Percentiles rank a stretch among this genome's conserved stretches.
These are phyloP conservation scores for Malus orientalis DNA, from an alignment of 306 rosid genomes.

Conservation along the genomic window DNA sequence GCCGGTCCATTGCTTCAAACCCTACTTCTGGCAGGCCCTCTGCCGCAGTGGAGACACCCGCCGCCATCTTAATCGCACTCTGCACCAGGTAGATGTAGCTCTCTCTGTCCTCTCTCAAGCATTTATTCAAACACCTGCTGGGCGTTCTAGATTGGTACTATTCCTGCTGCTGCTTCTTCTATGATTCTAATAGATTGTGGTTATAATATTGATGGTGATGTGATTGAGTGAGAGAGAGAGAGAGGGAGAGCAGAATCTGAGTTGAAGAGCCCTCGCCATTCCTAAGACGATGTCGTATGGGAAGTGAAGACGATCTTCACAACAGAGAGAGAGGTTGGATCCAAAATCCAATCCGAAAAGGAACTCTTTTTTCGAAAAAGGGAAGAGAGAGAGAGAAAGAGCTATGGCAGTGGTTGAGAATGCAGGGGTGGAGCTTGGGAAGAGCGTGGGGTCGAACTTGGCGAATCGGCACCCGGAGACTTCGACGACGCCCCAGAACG, in stretches of 20 bases:
- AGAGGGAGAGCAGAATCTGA: background rate
- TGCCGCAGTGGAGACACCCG: slow-evolving; percentile 99
- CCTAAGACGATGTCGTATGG: slow-evolving; percentile 9
- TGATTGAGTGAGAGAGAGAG: no score
- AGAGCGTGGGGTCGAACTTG: slow-evolving; percentile 22
- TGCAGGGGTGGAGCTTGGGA: slow-evolving; percentile 24
- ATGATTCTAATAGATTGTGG: no score
- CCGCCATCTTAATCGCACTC: slow-evolving; percentile 37
- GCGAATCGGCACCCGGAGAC: slow-evolving; percentile 21
- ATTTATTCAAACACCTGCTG: no score
- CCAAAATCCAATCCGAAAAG: background rate
- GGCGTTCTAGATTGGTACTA: no score
- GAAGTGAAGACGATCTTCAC: background rate
- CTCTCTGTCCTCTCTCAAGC: no score
- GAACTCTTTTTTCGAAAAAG: background rate
- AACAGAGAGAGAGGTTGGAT: background rate
- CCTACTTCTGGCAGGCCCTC: slow-evolving; percentile 88
- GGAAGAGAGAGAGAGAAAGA: background rate
- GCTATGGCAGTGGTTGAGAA: slow-evolving; percentile 35
- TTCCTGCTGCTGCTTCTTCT: no score
- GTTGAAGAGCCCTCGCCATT: slow-evolving; percentile 1
- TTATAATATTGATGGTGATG: no score
- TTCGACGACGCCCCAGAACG: background rate
- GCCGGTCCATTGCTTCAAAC: slow-evolving; percentile 95
- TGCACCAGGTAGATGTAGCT: no score